These are phyloP conservation scores for Mycena haematopus DNA, from an alignment of 768 basidiomycete genomes.

Conservation along the genomic window DNA sequence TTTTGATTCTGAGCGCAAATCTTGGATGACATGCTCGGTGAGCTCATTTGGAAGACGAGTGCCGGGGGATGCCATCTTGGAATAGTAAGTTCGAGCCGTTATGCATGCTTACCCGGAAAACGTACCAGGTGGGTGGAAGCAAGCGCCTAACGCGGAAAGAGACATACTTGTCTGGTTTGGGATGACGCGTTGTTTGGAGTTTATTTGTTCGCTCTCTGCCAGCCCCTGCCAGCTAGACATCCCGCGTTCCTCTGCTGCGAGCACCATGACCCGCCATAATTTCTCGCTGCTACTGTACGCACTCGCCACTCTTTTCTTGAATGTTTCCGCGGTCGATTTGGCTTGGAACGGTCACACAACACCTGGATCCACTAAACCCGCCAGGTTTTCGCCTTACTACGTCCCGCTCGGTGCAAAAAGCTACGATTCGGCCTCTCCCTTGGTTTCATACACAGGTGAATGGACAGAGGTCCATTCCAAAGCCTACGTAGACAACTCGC, in stretches of 20 bases:
- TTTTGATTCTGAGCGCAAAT: slow-evolving; percentile 9
- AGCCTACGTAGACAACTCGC: slow-evolving; percentile 55
- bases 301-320: slow-evolving; percentile 20
- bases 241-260: slow-evolving; percentile 3
- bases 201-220: slow-evolving; percentile 8
- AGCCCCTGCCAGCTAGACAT: no score
- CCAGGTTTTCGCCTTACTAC: slow-evolving; percentile 70
- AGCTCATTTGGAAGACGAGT: slow-evolving; percentile 25
- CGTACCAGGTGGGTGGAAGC: background rate
- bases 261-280: slow-evolving; percentile 14
- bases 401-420: slow-evolving; percentile 75
- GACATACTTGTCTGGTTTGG: no score
- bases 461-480: slow-evolving; percentile 65
- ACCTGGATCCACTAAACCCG: slow-evolving; percentile 51
- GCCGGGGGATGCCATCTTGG: background rate
- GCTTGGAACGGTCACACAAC: slow-evolving; percentile 77
- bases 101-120: background rate
- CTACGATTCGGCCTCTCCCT: slow-evolving; percentile 72
- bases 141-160: no score
- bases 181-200: slow-evolving; percentile 1
- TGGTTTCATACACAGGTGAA: slow-evolving; percentile 64
- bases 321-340: slow-evolving; percentile 39
- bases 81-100: background rate
- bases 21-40: slow-evolving; percentile 16
- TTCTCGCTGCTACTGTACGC: slow-evolving; percentile 27